Evolutionary conservation across 2,329 filamentous ascomycete species (phyloP), one percentile per base, ranked within the genome.

Genomic region (Alternaria sp.): DNA sequence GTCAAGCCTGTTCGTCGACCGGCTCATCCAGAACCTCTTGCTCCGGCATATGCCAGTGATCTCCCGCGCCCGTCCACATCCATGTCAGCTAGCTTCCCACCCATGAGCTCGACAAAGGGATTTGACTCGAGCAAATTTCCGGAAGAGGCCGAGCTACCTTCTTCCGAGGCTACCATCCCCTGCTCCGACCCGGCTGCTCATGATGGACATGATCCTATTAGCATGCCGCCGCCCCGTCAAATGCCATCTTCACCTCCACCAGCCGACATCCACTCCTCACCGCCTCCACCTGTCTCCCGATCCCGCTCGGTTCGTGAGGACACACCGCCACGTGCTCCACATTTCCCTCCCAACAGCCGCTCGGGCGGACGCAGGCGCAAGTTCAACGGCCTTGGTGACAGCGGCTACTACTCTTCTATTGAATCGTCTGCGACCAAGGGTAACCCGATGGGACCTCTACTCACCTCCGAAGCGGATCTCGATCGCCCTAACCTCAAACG

Each of bases 401-500:
- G 94, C 76, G 95, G 95, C 41, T 99, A 98, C 79, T 97, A 97
- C 76, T 98, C 95, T 2, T 97, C 94, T 0, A 85, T 98, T 18
- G 94, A 97, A 70, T 98, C 95, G 3, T 98, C 95, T 0, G 93
- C 86, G 14, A 86, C 92, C 76, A 88, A 94, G 60, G 89, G 91
- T 49, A 88, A 89, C 65, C 86, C 87, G 66, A 84, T 87, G 62
- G 82, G 82, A 16, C 84, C 87, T 58, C 84, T 92, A 18, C 84
- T 93, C 44, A 92, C 90, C 4, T 94, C 92, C 0, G 93, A 96
- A 72, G 78, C 85, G 45, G 86, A 88, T 72, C 86, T 89, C 54
- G 91, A 93, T 69, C 89, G 90, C n/a, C 90, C 90, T 51, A 87
- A 88, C 57, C 90, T 93, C 71, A 96, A 94, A 82, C 90, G 92